These are phyloP conservation scores for cucumber (Cucumis sativus) DNA, from an alignment of 306 rosid species.

Conservation along the genomic window Cucumber_9930_V3 NC_026656.2:1178501-1179000, in stretches of 20 bases:
- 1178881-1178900: slow-evolving; percentile 41
- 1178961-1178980: slow-evolving; percentile 1
- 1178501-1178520: slow-evolving; percentile 45
- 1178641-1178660: slow-evolving; percentile 32
- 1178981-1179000: neutral
- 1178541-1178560: slow-evolving; percentile 40
- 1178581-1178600: slow-evolving; percentile 21
- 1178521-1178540: slow-evolving; percentile 41
- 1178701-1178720: slow-evolving; percentile 25
- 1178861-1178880: slow-evolving; percentile 42
- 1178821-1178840: slow-evolving; percentile 25
- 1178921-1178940: slow-evolving; percentile 34
- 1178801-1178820: slow-evolving; percentile 25
- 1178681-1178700: slow-evolving; percentile 33
- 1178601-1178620: slow-evolving; percentile 92
- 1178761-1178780: slow-evolving; percentile 32
- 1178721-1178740: slow-evolving; percentile 29
- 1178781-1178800: slow-evolving; percentile 31
- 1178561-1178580: slow-evolving; percentile 31
- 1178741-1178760: slow-evolving; percentile 25
- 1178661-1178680: slow-evolving; percentile 31
- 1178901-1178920: slow-evolving; percentile 26
- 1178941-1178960: slow-evolving; percentile 32
- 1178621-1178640: slow-evolving; percentile 39
- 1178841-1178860: slow-evolving; percentile 44